These are phyloP conservation scores for Phytophthora pseudosyringae DNA, from an alignment of 352 stramenopile genomes.

Conservation along the genomic window DNA sequence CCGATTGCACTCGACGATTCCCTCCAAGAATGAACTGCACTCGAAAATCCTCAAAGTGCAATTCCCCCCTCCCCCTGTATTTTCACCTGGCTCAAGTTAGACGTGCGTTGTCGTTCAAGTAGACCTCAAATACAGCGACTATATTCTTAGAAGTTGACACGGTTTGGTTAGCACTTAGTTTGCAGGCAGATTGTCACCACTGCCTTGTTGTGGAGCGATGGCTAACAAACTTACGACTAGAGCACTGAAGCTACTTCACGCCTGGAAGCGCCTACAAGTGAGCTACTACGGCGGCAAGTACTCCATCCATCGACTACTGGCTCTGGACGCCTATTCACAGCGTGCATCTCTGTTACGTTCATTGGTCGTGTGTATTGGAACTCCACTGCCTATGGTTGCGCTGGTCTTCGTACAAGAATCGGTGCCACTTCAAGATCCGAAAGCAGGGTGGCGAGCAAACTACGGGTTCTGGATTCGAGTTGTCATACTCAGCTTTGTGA, in stretches of 20 bases:
- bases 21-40: no score
- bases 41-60: no score
- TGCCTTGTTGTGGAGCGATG: background rate
- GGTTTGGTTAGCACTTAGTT: background rate
- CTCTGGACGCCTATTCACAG: slow-evolving; percentile 14
- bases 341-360: slow-evolving; percentile 6
- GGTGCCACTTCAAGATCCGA: slow-evolving; percentile 28
- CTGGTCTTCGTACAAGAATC: slow-evolving; percentile 18
- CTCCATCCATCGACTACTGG: slow-evolving; percentile 30
- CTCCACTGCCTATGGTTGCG: slow-evolving; percentile 16
- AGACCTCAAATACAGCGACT: background rate
- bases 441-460: slow-evolving; percentile 19
- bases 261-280: slow-evolving; percentile 20
- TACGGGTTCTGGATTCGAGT: slow-evolving; percentile 28
- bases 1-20: no score
- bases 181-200: background rate
- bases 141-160: slow-evolving; percentile 1
- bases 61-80: no score
- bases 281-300: slow-evolving; percentile 31
- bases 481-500: background rate
- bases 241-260: background rate
- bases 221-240: slow-evolving; percentile 1
- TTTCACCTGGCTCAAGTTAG: no score
- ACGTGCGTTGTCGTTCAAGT: background rate
- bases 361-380: slow-evolving; percentile 12